These are phyloP conservation scores for Saturnispora mendoncae DNA, from an alignment of 805 yeast genomes.

Conservation along the genomic window DNA sequence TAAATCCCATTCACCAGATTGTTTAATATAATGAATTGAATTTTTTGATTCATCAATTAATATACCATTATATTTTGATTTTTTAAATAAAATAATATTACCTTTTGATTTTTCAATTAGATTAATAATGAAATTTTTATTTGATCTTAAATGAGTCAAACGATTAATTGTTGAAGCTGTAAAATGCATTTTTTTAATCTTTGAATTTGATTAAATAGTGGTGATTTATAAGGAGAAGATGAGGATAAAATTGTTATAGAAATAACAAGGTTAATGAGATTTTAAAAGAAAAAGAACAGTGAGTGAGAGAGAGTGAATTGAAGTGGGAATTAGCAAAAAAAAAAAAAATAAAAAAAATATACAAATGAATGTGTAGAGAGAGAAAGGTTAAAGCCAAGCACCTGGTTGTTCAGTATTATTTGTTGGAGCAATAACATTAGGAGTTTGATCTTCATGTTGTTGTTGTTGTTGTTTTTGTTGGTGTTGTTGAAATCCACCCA, in stretches of 20 bases:
- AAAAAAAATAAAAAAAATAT: not conserved
- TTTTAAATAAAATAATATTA: constrained; percentile 37
- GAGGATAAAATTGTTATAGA: too few species aligned
- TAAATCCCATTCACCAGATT: constrained; percentile 3
- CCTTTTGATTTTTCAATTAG: constrained; percentile 22
- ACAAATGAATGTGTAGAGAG: not conserved
- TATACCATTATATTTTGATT: constrained; percentile 4
- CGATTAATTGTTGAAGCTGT: constrained; percentile 42
- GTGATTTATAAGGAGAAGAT: too few species aligned
- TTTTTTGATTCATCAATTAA: not conserved
- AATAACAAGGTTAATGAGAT: too few species aligned
- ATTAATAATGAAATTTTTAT: constrained; percentile 37
- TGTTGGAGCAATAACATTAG: constrained; percentile 18
- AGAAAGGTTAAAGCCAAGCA: constrained; percentile 22
- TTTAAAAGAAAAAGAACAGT: too few species aligned
- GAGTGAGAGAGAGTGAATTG: too few species aligned
- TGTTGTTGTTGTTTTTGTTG: constrained; percentile 17
- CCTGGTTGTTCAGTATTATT: constrained; percentile 17
- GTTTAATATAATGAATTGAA: not conserved
- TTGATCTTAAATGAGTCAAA: constrained; percentile 53
- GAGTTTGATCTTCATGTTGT: constrained; percentile 16
- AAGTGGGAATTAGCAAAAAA: constrained; percentile 2
- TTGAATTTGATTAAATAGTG: too few species aligned
- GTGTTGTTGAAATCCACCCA: constrained; percentile 13
- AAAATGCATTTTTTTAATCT: constrained; percentile 2